Conservation (phyloP, 352 stramenopile species). For the Stramenopiles sp. region DNA sequence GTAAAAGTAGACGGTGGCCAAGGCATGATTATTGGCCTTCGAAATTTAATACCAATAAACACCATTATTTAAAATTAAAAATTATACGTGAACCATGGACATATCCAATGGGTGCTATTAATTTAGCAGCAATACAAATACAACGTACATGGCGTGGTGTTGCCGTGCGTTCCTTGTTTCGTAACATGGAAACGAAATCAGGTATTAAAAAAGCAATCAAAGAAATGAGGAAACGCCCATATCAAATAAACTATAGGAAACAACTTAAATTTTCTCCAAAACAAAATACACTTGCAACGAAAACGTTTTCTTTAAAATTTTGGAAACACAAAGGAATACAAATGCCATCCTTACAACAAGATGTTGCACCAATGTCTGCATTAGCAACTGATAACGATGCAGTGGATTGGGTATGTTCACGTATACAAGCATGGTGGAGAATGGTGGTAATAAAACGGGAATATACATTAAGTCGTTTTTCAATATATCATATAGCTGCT, state of each 20-base stretch:
- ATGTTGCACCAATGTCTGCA: not conserved
- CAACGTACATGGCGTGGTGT: slow-evolving; percentile 20
- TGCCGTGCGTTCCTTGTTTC: slow-evolving; percentile 9
- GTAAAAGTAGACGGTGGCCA: not conserved
- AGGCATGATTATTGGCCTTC: not conserved
- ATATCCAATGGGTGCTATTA: slow-evolving; percentile 49
- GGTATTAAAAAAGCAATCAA: slow-evolving; percentile 28
- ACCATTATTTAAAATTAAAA: not conserved
- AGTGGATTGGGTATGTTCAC: not conserved
- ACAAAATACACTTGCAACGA: too few species aligned
- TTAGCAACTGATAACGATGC: not conserved
- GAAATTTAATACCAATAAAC: not conserved
- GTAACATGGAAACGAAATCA: slow-evolving; percentile 30
- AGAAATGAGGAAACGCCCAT: not conserved
- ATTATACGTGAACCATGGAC: slow-evolving; percentile 42
- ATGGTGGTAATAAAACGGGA: slow-evolving; percentile 29
- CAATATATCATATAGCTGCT: slow-evolving; percentile 55
- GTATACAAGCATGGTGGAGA: slow-evolving; percentile 34
- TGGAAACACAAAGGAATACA: slow-evolving; percentile 32
- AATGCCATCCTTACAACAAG: slow-evolving; percentile 29
- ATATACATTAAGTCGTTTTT: slow-evolving; percentile 31
- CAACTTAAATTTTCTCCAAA: slow-evolving; percentile 30
- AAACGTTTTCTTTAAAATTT: slow-evolving; percentile 31
- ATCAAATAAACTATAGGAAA: not conserved
- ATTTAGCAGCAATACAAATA: slow-evolving; percentile 46